Conservation (phyloP, 1,284 basidiomycete genomes). For the Apiotrichum veenhuisii region DNA sequence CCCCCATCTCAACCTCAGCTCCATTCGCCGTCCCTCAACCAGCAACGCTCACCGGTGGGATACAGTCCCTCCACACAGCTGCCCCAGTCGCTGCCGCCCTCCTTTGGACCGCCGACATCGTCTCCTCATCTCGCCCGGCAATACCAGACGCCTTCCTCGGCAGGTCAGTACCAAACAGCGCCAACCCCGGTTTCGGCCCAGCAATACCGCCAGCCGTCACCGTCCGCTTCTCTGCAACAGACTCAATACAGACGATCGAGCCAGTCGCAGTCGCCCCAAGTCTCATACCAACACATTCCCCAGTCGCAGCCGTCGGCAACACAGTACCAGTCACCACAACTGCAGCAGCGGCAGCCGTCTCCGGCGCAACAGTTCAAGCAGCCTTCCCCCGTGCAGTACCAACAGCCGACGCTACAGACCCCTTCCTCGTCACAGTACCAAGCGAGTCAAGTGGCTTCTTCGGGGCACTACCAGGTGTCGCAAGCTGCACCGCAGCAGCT, state of each 20-base stretch:
- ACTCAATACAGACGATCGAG: neutral
- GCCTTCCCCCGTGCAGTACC: neutral
- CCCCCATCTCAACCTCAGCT: neutral
- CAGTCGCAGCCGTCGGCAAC: neutral
- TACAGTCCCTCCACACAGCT: neutral
- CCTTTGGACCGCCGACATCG: neutral
- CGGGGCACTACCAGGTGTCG: neutral
- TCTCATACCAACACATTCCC: neutral
- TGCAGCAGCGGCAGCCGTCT: neutral
- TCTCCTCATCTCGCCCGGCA: neutral
- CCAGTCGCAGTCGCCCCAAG: constrained; percentile 3
- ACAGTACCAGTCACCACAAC: neutral
- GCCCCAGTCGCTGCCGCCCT: neutral
- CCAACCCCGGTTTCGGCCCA: neutral
- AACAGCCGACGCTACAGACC: neutral
- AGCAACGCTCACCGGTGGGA: neutral
- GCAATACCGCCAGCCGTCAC: neutral
- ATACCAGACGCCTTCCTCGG: no score
- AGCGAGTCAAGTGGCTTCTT: neutral
- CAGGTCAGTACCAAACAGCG: neutral
- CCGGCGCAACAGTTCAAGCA: neutral
- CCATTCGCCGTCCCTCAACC: neutral
- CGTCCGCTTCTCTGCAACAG: neutral
- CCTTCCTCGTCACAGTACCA: neutral
- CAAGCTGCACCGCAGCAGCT: neutral